Conservation (phyloP, 179 eudicot species). For the Camellia oleifera region DNA sequence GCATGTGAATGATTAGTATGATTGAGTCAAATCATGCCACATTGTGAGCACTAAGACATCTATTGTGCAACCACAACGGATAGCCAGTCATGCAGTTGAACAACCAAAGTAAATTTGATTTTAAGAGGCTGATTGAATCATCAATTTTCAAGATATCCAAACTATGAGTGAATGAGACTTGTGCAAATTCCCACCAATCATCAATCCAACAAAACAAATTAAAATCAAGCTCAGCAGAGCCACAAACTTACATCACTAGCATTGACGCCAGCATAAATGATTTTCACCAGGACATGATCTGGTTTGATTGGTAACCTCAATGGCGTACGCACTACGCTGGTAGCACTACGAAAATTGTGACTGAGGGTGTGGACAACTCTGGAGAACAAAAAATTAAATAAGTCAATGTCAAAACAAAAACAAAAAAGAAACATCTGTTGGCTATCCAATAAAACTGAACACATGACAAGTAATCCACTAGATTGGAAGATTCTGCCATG, state of each 20-base stretch:
- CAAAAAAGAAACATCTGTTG: not conserved
- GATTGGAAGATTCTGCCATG: not conserved
- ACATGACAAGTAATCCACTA: not conserved
- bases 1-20: not conserved
- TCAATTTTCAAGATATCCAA: not conserved
- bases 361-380: slow-evolving; percentile 84
- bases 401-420: slow-evolving; percentile 9
- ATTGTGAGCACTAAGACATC: not conserved
- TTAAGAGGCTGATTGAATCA: not conserved
- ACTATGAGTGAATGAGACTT: not conserved
- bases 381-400: slow-evolving; percentile 20
- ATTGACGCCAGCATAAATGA: slow-evolving; percentile 91
- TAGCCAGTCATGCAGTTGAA: not conserved
- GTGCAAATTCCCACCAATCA: not conserved
- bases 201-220: not conserved
- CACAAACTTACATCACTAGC: slow-evolving; percentile 95
- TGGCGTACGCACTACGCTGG: slow-evolving; percentile 53
- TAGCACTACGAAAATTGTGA: slow-evolving; percentile 87
- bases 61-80: not conserved
- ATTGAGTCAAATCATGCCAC: not conserved
- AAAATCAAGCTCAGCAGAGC: not conserved
- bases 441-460: not conserved
- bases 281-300: slow-evolving; percentile 73
- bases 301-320: slow-evolving; percentile 64
- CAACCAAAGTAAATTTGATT: not conserved